Conservation (phyloP, 192 early-diverging fungal species). For the Podila verticillata region DNA sequence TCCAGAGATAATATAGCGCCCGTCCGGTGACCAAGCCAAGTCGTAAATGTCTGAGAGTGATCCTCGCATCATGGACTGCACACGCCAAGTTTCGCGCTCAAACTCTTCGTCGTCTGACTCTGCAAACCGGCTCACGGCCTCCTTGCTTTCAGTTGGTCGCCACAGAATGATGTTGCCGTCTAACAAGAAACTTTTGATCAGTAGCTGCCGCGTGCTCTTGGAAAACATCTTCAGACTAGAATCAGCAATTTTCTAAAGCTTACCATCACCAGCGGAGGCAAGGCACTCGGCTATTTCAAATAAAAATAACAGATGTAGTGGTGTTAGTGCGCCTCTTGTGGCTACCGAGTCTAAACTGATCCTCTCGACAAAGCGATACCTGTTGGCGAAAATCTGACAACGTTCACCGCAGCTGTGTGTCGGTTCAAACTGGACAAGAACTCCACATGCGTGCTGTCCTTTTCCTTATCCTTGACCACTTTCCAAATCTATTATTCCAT, state of each 20-base stretch:
- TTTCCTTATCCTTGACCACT: slow-evolving; percentile 52
- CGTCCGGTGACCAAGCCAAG: slow-evolving; percentile 93
- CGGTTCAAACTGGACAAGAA: slow-evolving; percentile 85
- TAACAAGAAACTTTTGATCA: slow-evolving; percentile 5
- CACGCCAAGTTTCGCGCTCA: slow-evolving; percentile 83
- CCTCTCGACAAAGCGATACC: slow-evolving; percentile 35
- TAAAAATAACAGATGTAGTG: background rate
- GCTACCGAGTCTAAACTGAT: background rate
- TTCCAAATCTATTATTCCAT: slow-evolving; percentile 66
- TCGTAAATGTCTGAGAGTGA: slow-evolving; percentile 89
- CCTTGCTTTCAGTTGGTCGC: slow-evolving; percentile 70
- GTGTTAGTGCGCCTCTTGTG: background rate
- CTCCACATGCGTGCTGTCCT: slow-evolving; percentile 67
- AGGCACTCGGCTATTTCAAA: slow-evolving; percentile 63
- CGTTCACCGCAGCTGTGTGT: slow-evolving; percentile 92
- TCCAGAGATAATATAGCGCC: slow-evolving; percentile 80
- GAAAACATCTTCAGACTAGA: too few relatives aligned
- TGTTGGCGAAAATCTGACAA: slow-evolving; percentile 88
- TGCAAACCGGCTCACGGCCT: slow-evolving; percentile 45
- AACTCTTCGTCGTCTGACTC: slow-evolving; percentile 62
- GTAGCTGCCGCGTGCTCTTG: too few relatives aligned
- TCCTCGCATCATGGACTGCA: slow-evolving; percentile 75
- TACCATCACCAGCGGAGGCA: slow-evolving; percentile 91
- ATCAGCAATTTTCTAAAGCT: background rate
- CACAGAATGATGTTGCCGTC: slow-evolving; percentile 91